Percentiles rank a stretch among this genome's conserved stretches.
Evolutionary conservation across 306 rosid species (phyloP).

Genomic region (Quercus rubra): DNA sequence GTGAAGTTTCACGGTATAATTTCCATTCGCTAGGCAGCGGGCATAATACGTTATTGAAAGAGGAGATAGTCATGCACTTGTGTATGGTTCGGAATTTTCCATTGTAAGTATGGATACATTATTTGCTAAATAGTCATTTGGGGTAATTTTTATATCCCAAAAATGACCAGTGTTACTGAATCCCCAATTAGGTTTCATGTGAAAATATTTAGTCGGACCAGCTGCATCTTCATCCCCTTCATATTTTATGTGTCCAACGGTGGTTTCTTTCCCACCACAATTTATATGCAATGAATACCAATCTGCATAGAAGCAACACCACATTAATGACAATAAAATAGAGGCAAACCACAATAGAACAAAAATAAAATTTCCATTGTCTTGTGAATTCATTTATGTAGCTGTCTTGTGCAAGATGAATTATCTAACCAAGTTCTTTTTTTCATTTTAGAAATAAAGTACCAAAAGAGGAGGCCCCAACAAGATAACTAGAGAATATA

Average conservation of each 20-base stretch:
- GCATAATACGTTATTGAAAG: constrained; percentile 50
- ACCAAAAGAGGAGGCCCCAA: too few relatives aligned
- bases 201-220: constrained; percentile 40
- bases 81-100: constrained; percentile 32
- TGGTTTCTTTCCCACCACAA: constrained; percentile 56
- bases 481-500: not conserved
- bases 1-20: constrained; percentile 49
- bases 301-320: not conserved
- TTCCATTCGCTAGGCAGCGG: constrained; percentile 64
- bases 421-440: too few relatives aligned
- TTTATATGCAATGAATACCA: constrained; percentile 38
- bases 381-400: too few relatives aligned
- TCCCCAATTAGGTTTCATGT: constrained; percentile 30
- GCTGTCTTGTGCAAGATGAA: too few relatives aligned
- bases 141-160: constrained; percentile 31
- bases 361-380: too few relatives aligned
- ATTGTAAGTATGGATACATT: constrained; percentile 18
- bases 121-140: constrained; percentile 25
- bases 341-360: too few relatives aligned
- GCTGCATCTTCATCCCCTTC: constrained; percentile 44
- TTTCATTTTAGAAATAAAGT: too few relatives aligned
- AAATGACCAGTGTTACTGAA: constrained; percentile 61
- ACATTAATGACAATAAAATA: not conserved
- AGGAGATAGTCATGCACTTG: constrained; percentile 47
- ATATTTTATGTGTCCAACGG: constrained; percentile 33